Conservation (phyloP, 2,329 filamentous ascomycete species). For the Fusarium agapanthi region DNA sequence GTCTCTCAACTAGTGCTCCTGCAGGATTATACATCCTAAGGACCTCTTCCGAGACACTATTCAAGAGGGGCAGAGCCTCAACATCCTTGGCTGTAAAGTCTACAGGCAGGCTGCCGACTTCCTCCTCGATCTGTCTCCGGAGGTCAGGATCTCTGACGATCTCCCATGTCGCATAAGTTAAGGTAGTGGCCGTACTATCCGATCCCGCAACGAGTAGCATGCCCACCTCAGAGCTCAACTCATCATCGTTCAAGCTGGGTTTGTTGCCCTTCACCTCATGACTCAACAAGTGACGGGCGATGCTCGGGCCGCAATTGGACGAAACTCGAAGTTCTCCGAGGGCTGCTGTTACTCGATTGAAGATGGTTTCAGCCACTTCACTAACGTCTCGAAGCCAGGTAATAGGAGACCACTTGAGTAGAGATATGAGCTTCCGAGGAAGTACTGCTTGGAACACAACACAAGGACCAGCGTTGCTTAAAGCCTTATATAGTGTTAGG, state of each 20-base stretch:
- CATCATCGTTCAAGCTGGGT: background rate
- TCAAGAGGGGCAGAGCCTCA: background rate
- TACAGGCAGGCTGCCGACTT: background rate
- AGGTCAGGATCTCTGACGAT: background rate
- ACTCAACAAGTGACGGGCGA: background rate
- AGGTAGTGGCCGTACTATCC: conserved; percentile 7
- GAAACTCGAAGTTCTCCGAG: background rate
- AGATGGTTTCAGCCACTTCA: background rate
- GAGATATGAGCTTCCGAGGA: background rate
- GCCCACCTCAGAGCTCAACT: background rate
- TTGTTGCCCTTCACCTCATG: background rate
- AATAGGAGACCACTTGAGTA: background rate
- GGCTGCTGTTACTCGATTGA: background rate
- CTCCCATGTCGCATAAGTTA: conserved; percentile 9
- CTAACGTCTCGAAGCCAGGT: background rate
- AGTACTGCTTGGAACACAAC: conserved; percentile 3
- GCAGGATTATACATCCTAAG: conserved; percentile 6
- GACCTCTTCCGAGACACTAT: background rate
- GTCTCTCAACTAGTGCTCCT: background rate
- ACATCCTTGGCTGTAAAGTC: background rate
- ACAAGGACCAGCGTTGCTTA: background rate
- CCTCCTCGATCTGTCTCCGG: background rate
- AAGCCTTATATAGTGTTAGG: background rate
- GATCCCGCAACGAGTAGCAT: conserved; percentile 14
- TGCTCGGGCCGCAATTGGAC: background rate